Evolutionary conservation across 2,329 filamentous ascomycete species (phyloP).

Genomic region (Diaporthe humulicola): DNA sequence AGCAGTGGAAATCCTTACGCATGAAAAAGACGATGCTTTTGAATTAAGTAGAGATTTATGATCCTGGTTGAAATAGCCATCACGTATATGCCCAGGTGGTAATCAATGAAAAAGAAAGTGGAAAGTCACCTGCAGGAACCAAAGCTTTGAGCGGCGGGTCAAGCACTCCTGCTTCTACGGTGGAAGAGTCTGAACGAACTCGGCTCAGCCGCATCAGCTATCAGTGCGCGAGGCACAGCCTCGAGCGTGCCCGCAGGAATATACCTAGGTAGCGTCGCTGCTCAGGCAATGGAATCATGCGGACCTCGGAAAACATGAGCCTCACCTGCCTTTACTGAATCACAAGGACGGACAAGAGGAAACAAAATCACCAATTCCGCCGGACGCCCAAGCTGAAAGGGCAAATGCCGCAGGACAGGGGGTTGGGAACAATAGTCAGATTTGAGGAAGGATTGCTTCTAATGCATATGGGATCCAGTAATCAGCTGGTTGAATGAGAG

Average conservation of each 20-base stretch:
- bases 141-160: neutral
- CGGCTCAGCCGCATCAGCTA: neutral
- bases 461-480: neutral
- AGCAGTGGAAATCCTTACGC: neutral
- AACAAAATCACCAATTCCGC: neutral
- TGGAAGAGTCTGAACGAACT: neutral
- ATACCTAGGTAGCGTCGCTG: neutral
- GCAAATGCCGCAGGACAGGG: slow-evolving; percentile 2
- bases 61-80: neutral
- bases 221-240: neutral
- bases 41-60: neutral
- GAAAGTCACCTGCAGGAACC: neutral
- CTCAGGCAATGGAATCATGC: neutral
- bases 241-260: neutral
- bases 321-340: neutral
- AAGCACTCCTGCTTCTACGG: neutral
- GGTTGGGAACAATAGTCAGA: slow-evolving; percentile 4
- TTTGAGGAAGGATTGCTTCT: neutral
- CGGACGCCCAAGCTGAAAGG: slow-evolving; percentile 17
- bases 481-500: neutral
- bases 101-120: neutral
- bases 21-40: neutral
- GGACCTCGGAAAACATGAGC: neutral
- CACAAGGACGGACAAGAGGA: neutral
- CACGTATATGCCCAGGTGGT: neutral